Evolutionary conservation across 768 basidiomycete genomes (phyloP), one percentile per base, ranked within the genome.

Genomic region (Neoboletus subvelutipes): DNA sequence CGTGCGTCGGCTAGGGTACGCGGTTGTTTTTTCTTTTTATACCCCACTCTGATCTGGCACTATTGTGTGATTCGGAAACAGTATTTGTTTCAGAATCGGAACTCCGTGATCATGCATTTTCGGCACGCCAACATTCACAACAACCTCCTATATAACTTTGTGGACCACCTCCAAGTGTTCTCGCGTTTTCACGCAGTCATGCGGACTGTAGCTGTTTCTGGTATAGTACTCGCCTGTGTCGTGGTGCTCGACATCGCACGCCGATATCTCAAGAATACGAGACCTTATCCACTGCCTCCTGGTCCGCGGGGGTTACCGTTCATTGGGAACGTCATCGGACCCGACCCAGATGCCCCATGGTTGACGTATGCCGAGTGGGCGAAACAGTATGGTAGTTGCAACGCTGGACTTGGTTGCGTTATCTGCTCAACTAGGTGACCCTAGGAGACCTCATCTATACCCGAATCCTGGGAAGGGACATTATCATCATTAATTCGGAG

Each of bases 391-490:
- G 73, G 79, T 62, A 55, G 8, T 46, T 39, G n/a, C 29, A 52
- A 18, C n/a, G 10, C 47, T 46, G 36, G 50, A 33, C 28, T 22
- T 20, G 2, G 7, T 29, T 40, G 8, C 22, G 36, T 28, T 28
- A 40, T 49, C 12, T 39, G 34, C 57, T 57, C 45, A 63, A 39
- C 9, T 28, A 33, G 8, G 8, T 24, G 36, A 37, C 26, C 24
- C 18, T 48, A 79, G 76, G 79, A 1, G 68, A 78, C n/a, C 63
- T 86, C 13, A 74, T 86, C 29, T 79, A 79, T 24, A 78, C 80
- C 55, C 74, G 72, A 33, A 64, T 77, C 26, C 74, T 80, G 58
- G 82, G 79, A 56, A 71, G 68, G n/a, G 71, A 69, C 22, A 70
- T 77, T 15, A 69, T 85, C 46, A 66, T 83, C 56, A 65, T 85